Base-by-base conservation (phyloP, 495 filamentous ascomycete genomes). In the Podospora pseudoanserina region DNA sequence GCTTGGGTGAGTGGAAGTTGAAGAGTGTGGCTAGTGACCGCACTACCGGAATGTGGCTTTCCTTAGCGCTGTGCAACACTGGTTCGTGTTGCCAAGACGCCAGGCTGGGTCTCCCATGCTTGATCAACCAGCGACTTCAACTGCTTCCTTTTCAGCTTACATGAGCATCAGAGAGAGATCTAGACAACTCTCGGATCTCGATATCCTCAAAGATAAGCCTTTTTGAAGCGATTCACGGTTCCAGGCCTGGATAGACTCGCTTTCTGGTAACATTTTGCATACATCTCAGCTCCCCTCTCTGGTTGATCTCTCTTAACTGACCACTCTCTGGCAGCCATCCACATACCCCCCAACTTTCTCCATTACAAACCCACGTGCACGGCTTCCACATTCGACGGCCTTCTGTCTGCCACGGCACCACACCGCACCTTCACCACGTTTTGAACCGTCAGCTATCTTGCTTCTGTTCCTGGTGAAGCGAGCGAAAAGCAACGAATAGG, bases 61-160 rank as follows among this genome's bases (percentile, higher is more conserved):
- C 55, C 55, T 7, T 5, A 58, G 18, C 55, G 18, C 56, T 58
- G 5, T 58, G 56, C 18, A 20, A 49, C 39, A n/a, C 13, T 20
- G 56, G 56, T 20, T 61, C 13, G 3, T 26, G 3, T 18, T 26
- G 55, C 55, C 55, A 58, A 58, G 59, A 27, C 28, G 6, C 59
- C 27, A 32, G 16, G 32, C 11, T 39, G 32, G 32, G 30, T 63
- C 15, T 49, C 34, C 30, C 28, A 19, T 20, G 39, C 13, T 49
- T 13, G 15, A 63, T 63, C 28, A 28, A 18, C 30, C 30, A 15
- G 26, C 32, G 32, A 63, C 30, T 63, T 20, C 61, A 63, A 39
- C 19, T 34, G n/a, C n/a, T 26, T 5, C 55, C 55, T 5, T 63
- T 63, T 63, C 61, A 63, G 61, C 61, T 63, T 63, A 28, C 30